Conservation (phyloP, 805 yeast species). For the Suhomyces pyralidae region DNA sequence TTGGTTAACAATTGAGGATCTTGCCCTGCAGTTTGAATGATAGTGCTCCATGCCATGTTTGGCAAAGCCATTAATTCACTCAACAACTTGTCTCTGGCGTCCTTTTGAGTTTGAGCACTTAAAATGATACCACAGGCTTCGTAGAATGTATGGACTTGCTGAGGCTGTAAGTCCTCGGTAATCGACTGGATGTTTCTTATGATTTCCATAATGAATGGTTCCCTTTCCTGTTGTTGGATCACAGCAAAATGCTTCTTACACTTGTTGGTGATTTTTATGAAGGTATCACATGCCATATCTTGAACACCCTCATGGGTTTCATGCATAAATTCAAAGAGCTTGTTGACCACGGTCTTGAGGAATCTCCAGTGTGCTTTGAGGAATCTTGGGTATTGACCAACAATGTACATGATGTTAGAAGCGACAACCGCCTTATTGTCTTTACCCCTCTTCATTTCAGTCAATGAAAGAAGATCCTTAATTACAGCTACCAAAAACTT, state of each 20-base stretch:
- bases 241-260: slow-evolving; percentile 95
- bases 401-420: slow-evolving; percentile 98
- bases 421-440: slow-evolving; percentile 99
- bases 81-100: slow-evolving; percentile 67
- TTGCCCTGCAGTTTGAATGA: slow-evolving; percentile 78
- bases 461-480: slow-evolving; percentile 83
- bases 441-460: slow-evolving; percentile 95
- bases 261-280: slow-evolving; percentile 90
- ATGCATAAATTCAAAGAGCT: slow-evolving; percentile 97
- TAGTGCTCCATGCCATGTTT: slow-evolving; percentile 90
- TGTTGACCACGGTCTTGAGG: slow-evolving; percentile 90
- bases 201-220: slow-evolving; percentile 89
- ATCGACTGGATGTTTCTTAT: slow-evolving; percentile 78
- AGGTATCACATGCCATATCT: slow-evolving; percentile 99
- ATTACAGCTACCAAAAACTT: slow-evolving; percentile 90
- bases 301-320: slow-evolving; percentile 99
- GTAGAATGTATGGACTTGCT: slow-evolving; percentile 96
- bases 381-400: slow-evolving; percentile 97
- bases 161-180: slow-evolving; percentile 92
- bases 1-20: slow-evolving; percentile 77
- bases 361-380: slow-evolving; percentile 98
- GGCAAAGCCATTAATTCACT: slow-evolving; percentile 85
- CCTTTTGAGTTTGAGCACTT: slow-evolving; percentile 74
- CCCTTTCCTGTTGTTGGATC: slow-evolving; percentile 78
- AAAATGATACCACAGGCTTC: slow-evolving; percentile 96